Conservation (phyloP, 2,329 filamentous ascomycete genomes). For the Alternaria gaisen region DNA sequence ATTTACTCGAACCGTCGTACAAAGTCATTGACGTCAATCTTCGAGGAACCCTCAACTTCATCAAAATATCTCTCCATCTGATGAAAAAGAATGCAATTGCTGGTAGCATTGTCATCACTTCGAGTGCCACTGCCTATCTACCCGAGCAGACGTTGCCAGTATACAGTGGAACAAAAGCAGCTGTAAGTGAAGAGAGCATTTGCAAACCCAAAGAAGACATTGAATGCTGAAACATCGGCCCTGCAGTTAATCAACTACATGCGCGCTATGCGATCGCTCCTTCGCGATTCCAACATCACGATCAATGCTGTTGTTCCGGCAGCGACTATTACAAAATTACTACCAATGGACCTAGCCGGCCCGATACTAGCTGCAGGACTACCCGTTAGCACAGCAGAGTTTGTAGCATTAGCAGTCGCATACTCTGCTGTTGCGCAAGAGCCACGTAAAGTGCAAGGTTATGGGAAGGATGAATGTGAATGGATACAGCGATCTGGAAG, state of each 20-base stretch:
- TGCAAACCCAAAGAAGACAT: conserved; percentile 4
- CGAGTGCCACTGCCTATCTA: conserved; percentile 50
- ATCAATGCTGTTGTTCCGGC: conserved; percentile 54
- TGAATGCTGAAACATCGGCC: neutral
- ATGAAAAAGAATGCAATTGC: conserved; percentile 29
- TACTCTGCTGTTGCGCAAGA: conserved; percentile 52
- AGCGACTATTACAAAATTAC: conserved; percentile 45
- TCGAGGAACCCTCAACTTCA: conserved; percentile 41
- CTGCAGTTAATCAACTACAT: neutral
- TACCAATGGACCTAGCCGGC: conserved; percentile 42
- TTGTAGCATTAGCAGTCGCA: conserved; percentile 50
- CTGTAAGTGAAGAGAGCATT: conserved; percentile 48
- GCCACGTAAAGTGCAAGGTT: conserved; percentile 42
- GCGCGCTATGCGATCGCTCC: neutral
- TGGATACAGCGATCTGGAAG: conserved; percentile 11
- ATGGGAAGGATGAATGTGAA: conserved; percentile 45
- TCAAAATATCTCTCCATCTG: conserved; percentile 45
- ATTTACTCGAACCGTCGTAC: conserved; percentile 40
- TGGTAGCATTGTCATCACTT: conserved; percentile 53
- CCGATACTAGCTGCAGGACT: conserved; percentile 44
- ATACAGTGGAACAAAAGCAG: conserved; percentile 36
- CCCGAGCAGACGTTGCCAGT: conserved; percentile 52
- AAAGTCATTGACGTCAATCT: conserved; percentile 50
- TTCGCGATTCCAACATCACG: conserved; percentile 34
- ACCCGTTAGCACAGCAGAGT: conserved; percentile 46